Base-by-base conservation (phyloP, 2,329 filamentous ascomycete species). In the Xylaria sp. region DNA sequence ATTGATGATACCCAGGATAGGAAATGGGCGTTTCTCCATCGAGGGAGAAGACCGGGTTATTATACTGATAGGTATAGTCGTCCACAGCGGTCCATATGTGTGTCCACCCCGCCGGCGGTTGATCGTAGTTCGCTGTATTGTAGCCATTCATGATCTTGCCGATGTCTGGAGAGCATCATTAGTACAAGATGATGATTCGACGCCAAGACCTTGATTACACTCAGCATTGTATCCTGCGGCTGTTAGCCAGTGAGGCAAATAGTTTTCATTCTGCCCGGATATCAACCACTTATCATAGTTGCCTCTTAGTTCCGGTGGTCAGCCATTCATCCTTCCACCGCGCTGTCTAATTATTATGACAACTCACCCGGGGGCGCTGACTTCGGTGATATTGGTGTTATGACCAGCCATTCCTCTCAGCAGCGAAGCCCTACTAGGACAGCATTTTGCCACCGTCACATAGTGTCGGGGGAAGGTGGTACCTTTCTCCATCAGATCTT, bases 261-360 rank as follows among this genome's bases (percentile, higher is more conserved):
- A 64, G 43, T 66, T 49, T 38, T 66, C 54, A 31, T 66, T 64
- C 33, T 64, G 35, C 11, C 61, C 64, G 4, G 76, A 76, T 3
- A 74, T 70, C 9, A 81, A 72, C 57, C 80, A 79, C 63, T 80
- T 81, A 9, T 79, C 77, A 61, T 79, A 82, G 14, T 78, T 78
- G 23, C 70, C 70, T 21, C 69, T 71, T 23, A 2, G 25, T 31
- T 4, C 31, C 9, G 21, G 21, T 49, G 2, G 53, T 62, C 25
- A 61, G 21, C 31, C n/a, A 47, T 14, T n/a, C 31, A 33, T 33
- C 15, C 15, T 43, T 14, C 28, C 23, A 33, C 25, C 15, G 4
- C 31, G 3, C 31, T 51, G 19, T 42, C 21, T 35, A 3, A 28
- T 4, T 28, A 28, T 2, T 15, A 52, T 53, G 3, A 12, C 14